Evolutionary conservation across 192 early-diverging fungal species (phyloP).

Genomic region (Mortierella claussenii): DNA sequence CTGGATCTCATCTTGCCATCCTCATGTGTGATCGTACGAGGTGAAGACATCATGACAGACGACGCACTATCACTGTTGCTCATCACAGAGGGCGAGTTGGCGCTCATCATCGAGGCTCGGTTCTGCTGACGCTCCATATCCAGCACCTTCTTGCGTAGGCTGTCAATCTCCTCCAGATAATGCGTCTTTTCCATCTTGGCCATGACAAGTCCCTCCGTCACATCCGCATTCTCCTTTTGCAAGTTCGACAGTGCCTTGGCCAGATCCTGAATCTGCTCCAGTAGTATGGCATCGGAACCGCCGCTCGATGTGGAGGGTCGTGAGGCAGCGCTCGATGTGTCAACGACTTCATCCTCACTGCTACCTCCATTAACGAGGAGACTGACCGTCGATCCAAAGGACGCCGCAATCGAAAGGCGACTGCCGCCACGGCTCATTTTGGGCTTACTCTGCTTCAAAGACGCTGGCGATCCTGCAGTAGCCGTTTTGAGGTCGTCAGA

Average conservation of each 20-base stretch:
- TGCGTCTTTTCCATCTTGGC: slow-evolving; percentile 64
- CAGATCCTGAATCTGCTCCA: slow-evolving; percentile 68
- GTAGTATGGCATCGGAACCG: slow-evolving; percentile 62
- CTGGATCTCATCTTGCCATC: slow-evolving; percentile 39
- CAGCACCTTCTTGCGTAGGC: slow-evolving; percentile 59
- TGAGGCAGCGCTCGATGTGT: slow-evolving; percentile 16
- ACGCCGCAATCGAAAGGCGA: slow-evolving; percentile 46
- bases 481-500: neutral
- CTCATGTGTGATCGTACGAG: slow-evolving; percentile 34
- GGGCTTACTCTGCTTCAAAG: slow-evolving; percentile 8
- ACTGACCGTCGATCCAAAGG: slow-evolving; percentile 33
- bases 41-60: slow-evolving; percentile 36
- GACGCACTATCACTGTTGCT: slow-evolving; percentile 24
- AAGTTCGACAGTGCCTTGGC: slow-evolving; percentile 70
- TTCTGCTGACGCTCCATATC: slow-evolving; percentile 63
- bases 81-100: slow-evolving; percentile 37
- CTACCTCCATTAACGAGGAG: slow-evolving; percentile 13
- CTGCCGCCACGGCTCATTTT: slow-evolving; percentile 20
- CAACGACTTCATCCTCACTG: slow-evolving; percentile 13
- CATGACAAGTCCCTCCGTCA: slow-evolving; percentile 71
- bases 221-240: slow-evolving; percentile 74
- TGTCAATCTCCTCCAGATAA: slow-evolving; percentile 60
- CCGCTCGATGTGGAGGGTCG: slow-evolving; percentile 43
- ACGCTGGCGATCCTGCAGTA: neutral
- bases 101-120: slow-evolving; percentile 53